These are phyloP conservation scores for Symbiotaphrina buchneri DNA, from an alignment of 495 filamentous ascomycete genomes.

Conservation along the genomic window DNA sequence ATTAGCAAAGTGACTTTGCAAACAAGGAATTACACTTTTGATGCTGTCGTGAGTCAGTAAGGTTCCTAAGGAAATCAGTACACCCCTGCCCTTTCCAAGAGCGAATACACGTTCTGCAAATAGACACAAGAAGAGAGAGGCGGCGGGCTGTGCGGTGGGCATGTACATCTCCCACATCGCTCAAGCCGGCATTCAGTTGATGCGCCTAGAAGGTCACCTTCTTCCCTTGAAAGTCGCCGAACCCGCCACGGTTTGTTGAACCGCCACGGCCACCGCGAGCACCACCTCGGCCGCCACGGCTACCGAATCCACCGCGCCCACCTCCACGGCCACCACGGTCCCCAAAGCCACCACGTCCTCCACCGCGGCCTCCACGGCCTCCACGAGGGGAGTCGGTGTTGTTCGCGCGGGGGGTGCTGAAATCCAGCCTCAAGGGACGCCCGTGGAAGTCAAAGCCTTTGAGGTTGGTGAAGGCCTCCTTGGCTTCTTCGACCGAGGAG, in stretches of 20 bases:
- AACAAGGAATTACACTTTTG: no score
- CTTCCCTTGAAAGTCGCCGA: slow-evolving; percentile 75
- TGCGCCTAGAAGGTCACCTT: slow-evolving; percentile 87
- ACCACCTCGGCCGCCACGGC: slow-evolving; percentile 23
- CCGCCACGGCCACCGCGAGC: slow-evolving; percentile 25
- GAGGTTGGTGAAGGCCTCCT: slow-evolving; percentile 46
- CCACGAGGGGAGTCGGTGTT: slow-evolving; percentile 23
- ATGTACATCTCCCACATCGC: no score
- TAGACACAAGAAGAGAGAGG: neutral
- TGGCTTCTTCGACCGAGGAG: slow-evolving; percentile 65
- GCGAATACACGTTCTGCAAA: no score
- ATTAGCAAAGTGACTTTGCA: no score
- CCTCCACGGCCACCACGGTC: slow-evolving; percentile 25
- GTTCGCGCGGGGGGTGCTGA: slow-evolving; percentile 48
- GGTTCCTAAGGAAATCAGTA: no score
- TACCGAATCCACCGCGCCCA: slow-evolving; percentile 28
- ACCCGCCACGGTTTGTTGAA: slow-evolving; percentile 46
- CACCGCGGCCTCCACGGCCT: slow-evolving; percentile 19
- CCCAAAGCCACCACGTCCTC: slow-evolving; percentile 23
- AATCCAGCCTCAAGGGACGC: slow-evolving; percentile 75
- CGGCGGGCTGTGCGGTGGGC: no score
- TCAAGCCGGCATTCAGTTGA: slow-evolving; percentile 4
- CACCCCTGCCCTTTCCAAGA: no score
- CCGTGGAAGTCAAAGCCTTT: slow-evolving; percentile 57
- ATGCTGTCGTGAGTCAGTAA: no score